Evolutionary conservation across 768 basidiomycete species (phyloP), one percentile per base, ranked within the genome.

Genomic region (Lactifluus echinatus): DNA sequence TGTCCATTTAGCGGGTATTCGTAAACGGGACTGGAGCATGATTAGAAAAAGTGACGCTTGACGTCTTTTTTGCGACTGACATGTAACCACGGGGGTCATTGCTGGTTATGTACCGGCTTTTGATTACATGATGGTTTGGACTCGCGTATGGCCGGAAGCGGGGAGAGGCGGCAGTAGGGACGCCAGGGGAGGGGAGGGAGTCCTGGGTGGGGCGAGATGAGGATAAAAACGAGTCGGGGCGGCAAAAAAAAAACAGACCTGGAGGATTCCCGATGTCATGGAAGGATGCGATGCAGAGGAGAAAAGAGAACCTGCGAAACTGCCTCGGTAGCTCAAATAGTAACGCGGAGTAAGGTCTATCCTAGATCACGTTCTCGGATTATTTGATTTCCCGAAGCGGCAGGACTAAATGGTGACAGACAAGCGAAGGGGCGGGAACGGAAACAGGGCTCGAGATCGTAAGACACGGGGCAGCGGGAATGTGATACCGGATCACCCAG

Each of bases 41-140:
- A 46, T 50, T 61, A 63, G 61, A 61, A 47, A 34, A 3, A 37
- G 6, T 17, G 21, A 15, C 39, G 12, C 15, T 40, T 21, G 24
- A 3, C 6, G 52, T 47, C 19, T 39, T 33, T 19, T 33, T 19
- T 17, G 45, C 31, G 3, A 72, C 86, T 64, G 56, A 92, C 89
- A 93, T 90, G 72, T 92, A 93, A 15, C 89, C 89, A 65, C 89
- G 75, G 24, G 88, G 85, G 73, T 93, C 90, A 66, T 90, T 92
- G 72, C 85, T 87, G 28, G 89, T 93, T 68, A 92, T 93, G 70
- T 92, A 93, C 24, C 90, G 80, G 57, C 86, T 87, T 70, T 89
- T 90, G 3, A 83, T 85, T 57, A 91, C 89, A 68, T 88, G 84
- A 70, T 91, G 88, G 63, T 80, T 80, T 2, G 85, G 74, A 66